phyloP scores from a whole-genome alignment of 345 rosid species.

The Salix udensis region DNA sequence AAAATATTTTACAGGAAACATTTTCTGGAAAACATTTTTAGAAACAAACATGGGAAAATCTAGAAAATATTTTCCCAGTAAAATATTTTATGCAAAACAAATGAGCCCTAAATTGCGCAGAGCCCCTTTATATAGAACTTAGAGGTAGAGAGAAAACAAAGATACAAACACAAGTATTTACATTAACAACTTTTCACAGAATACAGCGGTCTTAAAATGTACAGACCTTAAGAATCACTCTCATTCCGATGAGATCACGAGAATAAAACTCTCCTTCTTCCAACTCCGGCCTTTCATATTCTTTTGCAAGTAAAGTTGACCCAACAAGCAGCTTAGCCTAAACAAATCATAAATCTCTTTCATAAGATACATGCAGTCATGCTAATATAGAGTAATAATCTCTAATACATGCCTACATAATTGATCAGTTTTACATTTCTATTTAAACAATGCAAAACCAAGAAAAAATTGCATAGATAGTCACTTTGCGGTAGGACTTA shows the following conservation, averaged over 20 bases:
- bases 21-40: too few relatives aligned
- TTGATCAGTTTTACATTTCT: too few relatives aligned
- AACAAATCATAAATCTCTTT: slow-evolving; percentile 10
- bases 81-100: too few relatives aligned
- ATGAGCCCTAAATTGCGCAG: background rate
- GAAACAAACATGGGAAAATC: too few relatives aligned
- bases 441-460: background rate
- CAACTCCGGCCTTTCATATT: slow-evolving; percentile 73
- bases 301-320: slow-evolving; percentile 67
- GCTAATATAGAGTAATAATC: background rate
- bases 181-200: background rate
- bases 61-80: too few relatives aligned
- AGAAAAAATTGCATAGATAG: background rate
- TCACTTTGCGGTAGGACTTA: background rate
- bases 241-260: slow-evolving; percentile 88
- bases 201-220: background rate
- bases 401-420: background rate
- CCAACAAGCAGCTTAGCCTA: slow-evolving; percentile 87
- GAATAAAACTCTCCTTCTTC: slow-evolving; percentile 70
- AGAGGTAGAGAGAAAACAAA: too few relatives aligned
- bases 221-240: slow-evolving; percentile 59
- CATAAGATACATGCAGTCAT: background rate
- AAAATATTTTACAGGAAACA: too few relatives aligned
- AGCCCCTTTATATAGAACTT: too few relatives aligned
- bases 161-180: too few relatives aligned